Conservation (phyloP, 2,329 filamentous ascomycete genomes). For the Ambrosiella xylebori region DNA sequence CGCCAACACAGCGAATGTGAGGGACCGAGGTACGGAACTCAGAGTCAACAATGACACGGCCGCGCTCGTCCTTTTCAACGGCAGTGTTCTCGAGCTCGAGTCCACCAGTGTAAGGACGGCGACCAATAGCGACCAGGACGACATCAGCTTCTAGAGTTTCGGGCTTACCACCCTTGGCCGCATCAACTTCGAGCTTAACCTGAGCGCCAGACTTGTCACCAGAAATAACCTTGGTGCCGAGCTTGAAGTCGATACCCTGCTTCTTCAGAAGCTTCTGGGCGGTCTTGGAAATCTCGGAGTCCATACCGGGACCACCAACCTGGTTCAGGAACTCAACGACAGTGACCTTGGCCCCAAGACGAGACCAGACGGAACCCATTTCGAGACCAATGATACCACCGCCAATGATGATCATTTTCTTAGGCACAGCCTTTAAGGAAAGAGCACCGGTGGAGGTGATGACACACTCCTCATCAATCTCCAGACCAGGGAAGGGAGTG, state of each 20-base stretch:
- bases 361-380: slow-evolving; percentile 96
- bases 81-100: slow-evolving; percentile 90
- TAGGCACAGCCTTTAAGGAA: slow-evolving; percentile 72
- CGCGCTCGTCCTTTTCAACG: slow-evolving; percentile 79
- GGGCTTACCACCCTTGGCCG: slow-evolving; percentile 89
- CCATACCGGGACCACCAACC: slow-evolving; percentile 97
- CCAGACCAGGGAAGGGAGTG: slow-evolving; percentile 88
- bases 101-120: slow-evolving; percentile 81
- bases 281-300: slow-evolving; percentile 77
- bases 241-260: slow-evolving; percentile 97
- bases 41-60: slow-evolving; percentile 90
- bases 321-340: slow-evolving; percentile 93
- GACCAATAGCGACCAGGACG: slow-evolving; percentile 90
- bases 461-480: slow-evolving; percentile 94
- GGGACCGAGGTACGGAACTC: slow-evolving; percentile 97
- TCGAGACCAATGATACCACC: slow-evolving; percentile 97
- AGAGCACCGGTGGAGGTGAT: slow-evolving; percentile 93
- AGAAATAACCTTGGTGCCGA: slow-evolving; percentile 81
- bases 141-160: slow-evolving; percentile 88
- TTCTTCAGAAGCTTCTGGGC: slow-evolving; percentile 86
- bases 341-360: slow-evolving; percentile 83
- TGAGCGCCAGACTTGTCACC: slow-evolving; percentile 66
- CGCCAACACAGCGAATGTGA: slow-evolving; percentile 92
- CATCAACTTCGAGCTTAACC: slow-evolving; percentile 71
- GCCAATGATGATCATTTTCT: slow-evolving; percentile 94